Percentiles rank a stretch among this genome's conserved stretches.
These are phyloP conservation scores for Chenopodium quinoa DNA, from an alignment of 148 eudicot species.

Conservation along the genomic window DNA sequence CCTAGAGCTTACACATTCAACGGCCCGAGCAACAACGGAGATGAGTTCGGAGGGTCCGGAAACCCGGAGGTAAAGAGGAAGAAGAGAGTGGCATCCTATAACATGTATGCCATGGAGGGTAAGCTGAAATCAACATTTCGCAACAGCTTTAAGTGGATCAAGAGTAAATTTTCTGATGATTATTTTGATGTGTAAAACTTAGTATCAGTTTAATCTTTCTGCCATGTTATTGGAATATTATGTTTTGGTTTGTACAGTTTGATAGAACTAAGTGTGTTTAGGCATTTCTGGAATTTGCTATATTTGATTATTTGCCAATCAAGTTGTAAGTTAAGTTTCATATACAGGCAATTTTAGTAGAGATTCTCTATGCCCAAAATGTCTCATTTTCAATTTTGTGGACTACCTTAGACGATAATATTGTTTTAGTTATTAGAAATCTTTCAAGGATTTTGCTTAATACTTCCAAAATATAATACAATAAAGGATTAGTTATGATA, in stretches of 20 bases:
- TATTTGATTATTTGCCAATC: not conserved
- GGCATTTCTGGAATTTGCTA: not conserved
- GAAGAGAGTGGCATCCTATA: constrained; percentile 82
- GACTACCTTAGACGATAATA: not conserved
- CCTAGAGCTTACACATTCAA: constrained; percentile 68
- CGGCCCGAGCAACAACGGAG: constrained; percentile 51
- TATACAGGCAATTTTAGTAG: not conserved
- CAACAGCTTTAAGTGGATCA: constrained; percentile 94
- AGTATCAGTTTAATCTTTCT: not conserved
- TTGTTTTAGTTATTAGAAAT: not conserved
- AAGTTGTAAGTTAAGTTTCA: not conserved
- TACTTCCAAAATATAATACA: not conserved
- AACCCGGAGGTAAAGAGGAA: constrained; percentile 82
- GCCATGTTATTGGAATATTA: not conserved
- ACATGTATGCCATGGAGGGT: constrained; percentile 84
- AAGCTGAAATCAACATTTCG: constrained; percentile 73
- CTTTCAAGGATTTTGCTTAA: not conserved
- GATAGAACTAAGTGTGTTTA: not conserved
- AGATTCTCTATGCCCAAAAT: not conserved
- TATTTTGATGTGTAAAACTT: constrained; percentile 31
- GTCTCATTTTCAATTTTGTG: not conserved
- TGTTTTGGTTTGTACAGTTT: constrained; percentile 13
- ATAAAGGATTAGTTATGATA: too few species aligned
- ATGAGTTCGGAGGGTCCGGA: constrained; percentile 35
- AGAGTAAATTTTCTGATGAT: constrained; percentile 61